Conservation (phyloP, 495 filamentous ascomycete genomes). For the Neurospora sublineolata region DNA sequence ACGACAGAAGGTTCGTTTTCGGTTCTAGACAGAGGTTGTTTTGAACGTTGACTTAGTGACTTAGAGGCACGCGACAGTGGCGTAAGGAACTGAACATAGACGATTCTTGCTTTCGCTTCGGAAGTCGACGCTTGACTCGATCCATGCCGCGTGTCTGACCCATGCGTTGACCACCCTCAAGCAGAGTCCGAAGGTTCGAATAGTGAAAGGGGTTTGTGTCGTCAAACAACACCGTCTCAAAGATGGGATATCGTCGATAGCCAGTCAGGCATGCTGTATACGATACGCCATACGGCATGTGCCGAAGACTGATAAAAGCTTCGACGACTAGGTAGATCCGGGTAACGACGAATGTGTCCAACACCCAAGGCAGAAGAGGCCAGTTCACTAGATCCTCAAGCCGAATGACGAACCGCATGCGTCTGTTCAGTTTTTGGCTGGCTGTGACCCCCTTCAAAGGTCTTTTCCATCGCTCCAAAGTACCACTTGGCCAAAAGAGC, state of each 20-base stretch:
- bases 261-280: neutral
- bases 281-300: neutral
- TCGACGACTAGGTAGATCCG: neutral
- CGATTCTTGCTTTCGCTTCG: neutral
- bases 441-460: too few relatives aligned
- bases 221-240: neutral
- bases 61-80: neutral
- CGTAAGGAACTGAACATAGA: neutral
- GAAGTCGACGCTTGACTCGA: neutral
- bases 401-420: too few relatives aligned
- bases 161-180: too few relatives aligned
- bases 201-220: too few relatives aligned
- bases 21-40: neutral
- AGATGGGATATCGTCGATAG: neutral
- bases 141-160: too few relatives aligned
- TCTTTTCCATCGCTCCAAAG: too few relatives aligned
- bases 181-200: too few relatives aligned
- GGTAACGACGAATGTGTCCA: neutral
- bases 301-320: neutral
- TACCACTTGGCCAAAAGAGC: too few relatives aligned
- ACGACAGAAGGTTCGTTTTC: neutral
- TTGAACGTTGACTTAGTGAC: neutral
- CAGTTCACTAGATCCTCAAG: too few relatives aligned
- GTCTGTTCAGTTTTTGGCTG: too few relatives aligned
- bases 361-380: too few relatives aligned